Evolutionary conservation across 2,329 filamentous ascomycete species (phyloP).

Genomic region (Calonectria naviculata): DNA sequence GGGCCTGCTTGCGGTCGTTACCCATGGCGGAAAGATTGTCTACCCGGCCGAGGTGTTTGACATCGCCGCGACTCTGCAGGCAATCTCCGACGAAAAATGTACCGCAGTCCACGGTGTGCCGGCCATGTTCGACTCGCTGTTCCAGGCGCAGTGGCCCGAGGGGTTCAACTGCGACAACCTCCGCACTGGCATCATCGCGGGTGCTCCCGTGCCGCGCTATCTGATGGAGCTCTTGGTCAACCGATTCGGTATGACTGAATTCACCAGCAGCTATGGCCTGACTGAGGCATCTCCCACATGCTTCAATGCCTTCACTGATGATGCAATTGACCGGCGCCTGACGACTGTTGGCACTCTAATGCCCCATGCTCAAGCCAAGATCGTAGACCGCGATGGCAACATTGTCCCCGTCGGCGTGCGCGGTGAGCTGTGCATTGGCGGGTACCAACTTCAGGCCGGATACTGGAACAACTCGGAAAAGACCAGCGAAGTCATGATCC

Average conservation of each 20-base stretch:
- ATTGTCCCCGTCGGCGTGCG: constrained; percentile 74
- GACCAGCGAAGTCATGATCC: constrained; percentile 70
- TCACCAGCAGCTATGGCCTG: constrained; percentile 76
- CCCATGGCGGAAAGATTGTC: constrained; percentile 80
- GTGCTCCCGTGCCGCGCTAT: constrained; percentile 79
- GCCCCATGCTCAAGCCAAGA: constrained; percentile 82
- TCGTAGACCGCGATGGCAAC: constrained; percentile 74
- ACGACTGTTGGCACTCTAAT: constrained; percentile 81
- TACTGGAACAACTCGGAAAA: constrained; percentile 80
- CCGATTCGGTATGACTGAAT: constrained; percentile 80
- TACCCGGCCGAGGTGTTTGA: constrained; percentile 83
- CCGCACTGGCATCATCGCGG: constrained; percentile 83
- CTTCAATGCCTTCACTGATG: constrained; percentile 83
- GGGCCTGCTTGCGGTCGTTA: constrained; percentile 77
- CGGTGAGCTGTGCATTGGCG: constrained; percentile 82
- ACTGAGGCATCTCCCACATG: constrained; percentile 85
- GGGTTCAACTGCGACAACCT: constrained; percentile 63
- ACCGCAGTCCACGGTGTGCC: constrained; percentile 86
- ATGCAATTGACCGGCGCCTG: constrained; percentile 73
- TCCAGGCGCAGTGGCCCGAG: constrained; percentile 56
- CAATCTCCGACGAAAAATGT: constrained; percentile 74
- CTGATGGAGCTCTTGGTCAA: constrained; percentile 79
- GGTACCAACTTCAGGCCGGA: constrained; percentile 78
- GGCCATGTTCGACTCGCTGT: constrained; percentile 82
- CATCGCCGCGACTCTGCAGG: constrained; percentile 71